phyloP scores from a whole-genome alignment of 2,329 filamentous ascomycete species.

The Lecanosticta acicola region DNA sequence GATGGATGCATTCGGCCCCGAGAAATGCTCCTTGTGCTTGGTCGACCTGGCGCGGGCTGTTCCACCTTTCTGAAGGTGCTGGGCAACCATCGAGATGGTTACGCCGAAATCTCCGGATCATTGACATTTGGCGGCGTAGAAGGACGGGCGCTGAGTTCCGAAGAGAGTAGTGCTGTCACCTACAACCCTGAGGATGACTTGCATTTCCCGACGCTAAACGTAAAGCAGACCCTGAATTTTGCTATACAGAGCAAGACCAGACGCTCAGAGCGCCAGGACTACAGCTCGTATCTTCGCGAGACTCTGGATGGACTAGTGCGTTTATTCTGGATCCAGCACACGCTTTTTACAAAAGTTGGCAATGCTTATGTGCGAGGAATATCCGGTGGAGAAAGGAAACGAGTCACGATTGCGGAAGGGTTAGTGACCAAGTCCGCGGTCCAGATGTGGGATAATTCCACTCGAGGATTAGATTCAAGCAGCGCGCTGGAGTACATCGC shows the following conservation, averaged over 20 bases:
- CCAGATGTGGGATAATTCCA: constrained; percentile 63
- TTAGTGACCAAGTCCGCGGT: constrained; percentile 54
- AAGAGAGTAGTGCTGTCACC: constrained; percentile 40
- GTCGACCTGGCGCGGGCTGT: constrained; percentile 41
- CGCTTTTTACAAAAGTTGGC: constrained; percentile 60
- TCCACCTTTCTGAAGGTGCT: constrained; percentile 67
- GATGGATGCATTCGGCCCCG: constrained; percentile 64
- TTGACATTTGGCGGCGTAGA: constrained; percentile 51
- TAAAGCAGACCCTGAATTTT: constrained; percentile 52
- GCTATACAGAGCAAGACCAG: constrained; percentile 50
- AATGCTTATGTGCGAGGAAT: constrained; percentile 62
- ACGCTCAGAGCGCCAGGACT: constrained; percentile 33
- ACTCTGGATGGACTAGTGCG: constrained; percentile 52
- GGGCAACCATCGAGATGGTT: constrained; percentile 52
- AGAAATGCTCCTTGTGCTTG: constrained; percentile 28
- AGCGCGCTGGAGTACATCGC: constrained; percentile 55
- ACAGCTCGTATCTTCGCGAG: constrained; percentile 39
- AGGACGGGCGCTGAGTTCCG: constrained; percentile 39
- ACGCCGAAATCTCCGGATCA: constrained; percentile 49
- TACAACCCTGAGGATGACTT: constrained; percentile 45
- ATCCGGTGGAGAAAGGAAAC: constrained; percentile 62
- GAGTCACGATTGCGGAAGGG: constrained; percentile 63
- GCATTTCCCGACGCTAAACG: constrained; percentile 54
- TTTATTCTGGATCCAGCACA: constrained; percentile 55
- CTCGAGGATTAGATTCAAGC: constrained; percentile 60